phyloP scores from a whole-genome alignment of 2,329 filamentous ascomycete species.

The Sporothrix brasiliensis region DNA sequence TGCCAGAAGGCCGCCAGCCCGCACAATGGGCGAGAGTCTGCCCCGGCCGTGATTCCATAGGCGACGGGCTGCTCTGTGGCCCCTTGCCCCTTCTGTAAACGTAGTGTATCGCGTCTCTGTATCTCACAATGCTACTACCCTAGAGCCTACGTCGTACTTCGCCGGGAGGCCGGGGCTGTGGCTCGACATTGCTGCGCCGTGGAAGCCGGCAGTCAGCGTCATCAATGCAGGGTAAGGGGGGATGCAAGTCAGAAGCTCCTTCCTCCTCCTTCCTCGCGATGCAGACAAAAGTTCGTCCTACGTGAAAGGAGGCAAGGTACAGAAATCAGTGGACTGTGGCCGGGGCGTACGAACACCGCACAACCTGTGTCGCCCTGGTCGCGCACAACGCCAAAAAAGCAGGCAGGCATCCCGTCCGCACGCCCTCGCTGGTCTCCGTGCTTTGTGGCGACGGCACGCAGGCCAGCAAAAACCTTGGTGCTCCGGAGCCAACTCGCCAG shows the following conservation, averaged over 20 bases:
- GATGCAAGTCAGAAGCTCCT: neutral
- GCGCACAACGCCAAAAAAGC: neutral
- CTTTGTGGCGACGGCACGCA: conserved; percentile 20
- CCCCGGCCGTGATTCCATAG: conserved; percentile 16
- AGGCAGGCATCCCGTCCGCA: conserved; percentile 21
- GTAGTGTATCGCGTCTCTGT: neutral
- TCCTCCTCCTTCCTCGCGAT: neutral
- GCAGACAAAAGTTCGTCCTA: neutral
- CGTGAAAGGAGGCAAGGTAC: conserved; percentile 10
- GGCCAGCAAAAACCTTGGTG: conserved; percentile 12
- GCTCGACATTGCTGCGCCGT: conserved; percentile 22
- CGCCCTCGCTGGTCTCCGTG: conserved; percentile 16
- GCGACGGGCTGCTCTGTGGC: neutral
- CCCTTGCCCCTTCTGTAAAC: neutral
- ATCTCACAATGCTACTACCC: neutral
- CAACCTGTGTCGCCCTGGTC: conserved; percentile 24
- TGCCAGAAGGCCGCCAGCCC: conserved; percentile 1
- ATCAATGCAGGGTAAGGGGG: neutral
- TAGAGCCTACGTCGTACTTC: neutral
- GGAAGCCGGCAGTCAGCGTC: conserved; percentile 16
- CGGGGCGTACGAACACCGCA: conserved; percentile 22
- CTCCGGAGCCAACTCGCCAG: conserved; percentile 12
- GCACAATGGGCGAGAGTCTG: neutral
- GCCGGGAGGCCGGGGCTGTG: conserved; percentile 19
- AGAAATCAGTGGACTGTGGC: conserved; percentile 9